A percentile compares a stretch with the other conserved stretches of the same genome.
These are phyloP conservation scores for Suhomyces atakaporum DNA, from an alignment of 1,139 yeast genomes.

Conservation along the genomic window DNA sequence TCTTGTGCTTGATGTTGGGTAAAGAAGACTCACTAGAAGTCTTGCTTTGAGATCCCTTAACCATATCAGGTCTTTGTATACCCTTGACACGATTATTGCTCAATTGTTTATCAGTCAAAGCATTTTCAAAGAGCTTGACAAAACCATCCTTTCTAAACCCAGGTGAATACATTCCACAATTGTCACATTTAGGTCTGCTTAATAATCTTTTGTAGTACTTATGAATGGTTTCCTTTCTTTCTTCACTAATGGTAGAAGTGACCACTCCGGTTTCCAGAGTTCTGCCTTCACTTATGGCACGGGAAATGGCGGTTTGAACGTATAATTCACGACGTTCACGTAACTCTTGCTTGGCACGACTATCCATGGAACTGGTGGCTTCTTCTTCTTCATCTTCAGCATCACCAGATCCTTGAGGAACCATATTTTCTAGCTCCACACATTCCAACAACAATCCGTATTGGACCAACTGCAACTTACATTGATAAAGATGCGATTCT, in stretches of 20 bases:
- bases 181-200: conserved; percentile 85
- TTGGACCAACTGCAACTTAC: conserved; percentile 81
- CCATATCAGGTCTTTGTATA: conserved; percentile 69
- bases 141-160: conserved; percentile 93
- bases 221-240: conserved; percentile 74
- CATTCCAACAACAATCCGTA: conserved; percentile 85
- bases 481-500: conserved; percentile 74
- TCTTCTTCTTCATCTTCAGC: conserved; percentile 25
- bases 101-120: conserved; percentile 77
- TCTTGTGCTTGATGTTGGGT: conserved; percentile 55
- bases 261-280: conserved; percentile 65
- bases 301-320: conserved; percentile 68
- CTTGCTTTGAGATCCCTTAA: conserved; percentile 31
- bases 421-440: conserved; percentile 66
- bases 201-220: conserved; percentile 74
- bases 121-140: conserved; percentile 86
- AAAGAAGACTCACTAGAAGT: conserved; percentile 19
- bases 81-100: conserved; percentile 85
- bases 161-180: conserved; percentile 95
- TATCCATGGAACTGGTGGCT: conserved; percentile 31
- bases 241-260: conserved; percentile 85
- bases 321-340: conserved; percentile 64
- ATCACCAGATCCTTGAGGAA: conserved; percentile 34
- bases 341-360: conserved; percentile 48
- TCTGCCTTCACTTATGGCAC: conserved; percentile 79